A percentile compares a stretch with the other conserved stretches of the same genome.
Conservation (phyloP, 2,329 filamentous ascomycete genomes). For the Colletotrichum agaves region DNA sequence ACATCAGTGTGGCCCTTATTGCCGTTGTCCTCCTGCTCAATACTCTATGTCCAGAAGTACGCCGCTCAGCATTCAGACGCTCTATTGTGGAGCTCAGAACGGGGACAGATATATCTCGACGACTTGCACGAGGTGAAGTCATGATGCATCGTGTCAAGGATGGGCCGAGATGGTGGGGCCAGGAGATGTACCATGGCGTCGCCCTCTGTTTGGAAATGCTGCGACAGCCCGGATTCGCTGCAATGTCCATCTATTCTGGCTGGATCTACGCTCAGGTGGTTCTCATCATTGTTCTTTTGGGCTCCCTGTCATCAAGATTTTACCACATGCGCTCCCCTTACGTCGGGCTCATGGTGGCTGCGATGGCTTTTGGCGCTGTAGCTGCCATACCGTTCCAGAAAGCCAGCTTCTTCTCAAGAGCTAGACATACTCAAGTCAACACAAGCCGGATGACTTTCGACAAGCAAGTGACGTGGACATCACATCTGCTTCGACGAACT, state of each 20-base stretch:
- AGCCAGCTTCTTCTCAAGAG: slow-evolving; percentile 74
- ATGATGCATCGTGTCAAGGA: slow-evolving; percentile 80
- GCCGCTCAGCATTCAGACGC: slow-evolving; percentile 74
- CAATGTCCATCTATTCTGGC: slow-evolving; percentile 76
- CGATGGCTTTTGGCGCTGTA: slow-evolving; percentile 75
- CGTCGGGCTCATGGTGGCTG: slow-evolving; percentile 74
- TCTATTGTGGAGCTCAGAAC: slow-evolving; percentile 73
- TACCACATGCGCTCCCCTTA: slow-evolving; percentile 72
- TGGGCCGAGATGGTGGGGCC: slow-evolving; percentile 80
- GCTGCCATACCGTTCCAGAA: slow-evolving; percentile 79
- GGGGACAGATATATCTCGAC: slow-evolving; percentile 62
- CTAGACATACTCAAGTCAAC: slow-evolving; percentile 66
- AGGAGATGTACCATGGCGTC: slow-evolving; percentile 79
- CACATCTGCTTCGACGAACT: slow-evolving; percentile 74
- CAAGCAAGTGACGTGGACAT: slow-evolving; percentile 74
- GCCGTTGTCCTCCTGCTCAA: slow-evolving; percentile 75
- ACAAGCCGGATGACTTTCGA: slow-evolving; percentile 76
- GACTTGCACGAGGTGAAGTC: slow-evolving; percentile 77
- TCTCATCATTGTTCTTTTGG: slow-evolving; percentile 76
- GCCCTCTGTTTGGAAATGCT: slow-evolving; percentile 76
- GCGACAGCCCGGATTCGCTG: slow-evolving; percentile 76
- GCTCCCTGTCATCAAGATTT: slow-evolving; percentile 75
- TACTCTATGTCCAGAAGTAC: slow-evolving; percentile 76
- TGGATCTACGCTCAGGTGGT: slow-evolving; percentile 85
- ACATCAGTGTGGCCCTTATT: slow-evolving; percentile 75